Evolutionary conservation across 2,329 filamentous ascomycete genomes (phyloP).

Genomic region (Fusarium sp.): DNA sequence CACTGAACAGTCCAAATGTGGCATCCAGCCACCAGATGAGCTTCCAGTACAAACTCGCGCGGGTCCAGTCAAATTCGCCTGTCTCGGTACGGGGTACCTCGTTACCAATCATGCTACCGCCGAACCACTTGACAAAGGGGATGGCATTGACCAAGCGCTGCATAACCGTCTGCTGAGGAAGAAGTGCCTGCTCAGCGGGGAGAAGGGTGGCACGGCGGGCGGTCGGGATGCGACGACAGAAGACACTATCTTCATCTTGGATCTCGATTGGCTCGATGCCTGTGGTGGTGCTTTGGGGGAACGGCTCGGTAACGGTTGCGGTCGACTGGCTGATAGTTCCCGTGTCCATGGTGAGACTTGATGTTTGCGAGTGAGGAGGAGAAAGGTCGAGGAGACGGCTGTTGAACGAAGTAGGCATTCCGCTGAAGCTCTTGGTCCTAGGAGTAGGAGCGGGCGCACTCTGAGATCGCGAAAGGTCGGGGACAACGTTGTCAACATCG

Average conservation of each 20-base stretch:
- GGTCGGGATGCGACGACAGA: slow-evolving; percentile 73
- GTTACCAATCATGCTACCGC: slow-evolving; percentile 78
- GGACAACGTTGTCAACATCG: slow-evolving; percentile 57
- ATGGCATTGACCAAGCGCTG: slow-evolving; percentile 74
- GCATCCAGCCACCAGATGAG: slow-evolving; percentile 73
- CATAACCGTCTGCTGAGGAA: slow-evolving; percentile 74
- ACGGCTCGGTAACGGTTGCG: slow-evolving; percentile 57
- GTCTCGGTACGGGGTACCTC: slow-evolving; percentile 78
- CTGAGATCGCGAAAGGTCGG: slow-evolving; percentile 49
- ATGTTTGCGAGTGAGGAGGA: slow-evolving; percentile 60
- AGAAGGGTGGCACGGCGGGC: slow-evolving; percentile 74
- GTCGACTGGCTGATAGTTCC: slow-evolving; percentile 62
- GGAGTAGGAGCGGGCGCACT: slow-evolving; percentile 51
- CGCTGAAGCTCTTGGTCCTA: slow-evolving; percentile 45
- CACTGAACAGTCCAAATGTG: slow-evolving; percentile 68
- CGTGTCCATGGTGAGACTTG: slow-evolving; percentile 70
- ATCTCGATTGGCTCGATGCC: slow-evolving; percentile 47
- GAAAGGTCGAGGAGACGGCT: slow-evolving; percentile 55
- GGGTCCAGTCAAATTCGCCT: slow-evolving; percentile 82
- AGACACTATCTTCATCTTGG: slow-evolving; percentile 55
- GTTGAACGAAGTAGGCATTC: slow-evolving; percentile 52
- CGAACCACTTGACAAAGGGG: slow-evolving; percentile 79
- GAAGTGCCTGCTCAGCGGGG: slow-evolving; percentile 76
- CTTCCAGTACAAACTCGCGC: slow-evolving; percentile 76
- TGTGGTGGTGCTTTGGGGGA: slow-evolving; percentile 33